Evolutionary conservation across 345 rosid genomes (phyloP), one percentile per base, ranked within the genome.

Genomic region (Rhodomyrtus tomentosa): DNA sequence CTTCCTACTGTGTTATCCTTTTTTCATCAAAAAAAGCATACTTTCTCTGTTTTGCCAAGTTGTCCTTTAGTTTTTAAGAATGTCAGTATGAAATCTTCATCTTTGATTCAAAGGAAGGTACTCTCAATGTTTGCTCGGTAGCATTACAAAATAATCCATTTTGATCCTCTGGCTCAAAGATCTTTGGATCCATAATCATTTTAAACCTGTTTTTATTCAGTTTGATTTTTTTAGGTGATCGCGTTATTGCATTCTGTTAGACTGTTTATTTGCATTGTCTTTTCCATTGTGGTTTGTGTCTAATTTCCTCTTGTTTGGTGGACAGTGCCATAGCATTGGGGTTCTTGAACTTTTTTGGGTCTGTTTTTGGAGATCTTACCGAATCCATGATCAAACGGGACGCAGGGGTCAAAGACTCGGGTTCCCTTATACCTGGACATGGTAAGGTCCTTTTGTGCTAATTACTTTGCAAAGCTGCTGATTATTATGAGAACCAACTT

Each of bases 361-460:
- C 98, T 74, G 87, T 96, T 51, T 95, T 95, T 86, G 98, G 99
- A 88, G 99, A 96, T 90, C 98, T 94, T 82, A 95, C 93, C 10
- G 99, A 95, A 86, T 95, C 98, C 29, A 93, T 95, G 96, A 96
- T 96, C 92, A 96, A 96, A 87, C 96, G 98, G 38, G 99, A 96
- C 86, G 99, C 99, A 1, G 99, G 99, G 27, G 98, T 96, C 84
- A 96, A 96, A 90, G 98, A 95, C 88, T 96, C 98, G 10, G 99
- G 99, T 25, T 92, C 99, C 68, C 94, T 95, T 81, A 96, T 96
- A 84, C 98, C 99, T 79, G 99, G 98, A 56, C 98, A 96, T 29
- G 98, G 98, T 96, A 93, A 87, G 68, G 38, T 58, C 50, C 27
- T 82, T 53, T 55, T 53, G 16, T 84, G 32, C 38, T 81, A 49